Evolutionary conservation across 345 rosid genomes (phyloP), one percentile per base, ranked within the genome.

Genomic region (Cardamine resedifolia): DNA sequence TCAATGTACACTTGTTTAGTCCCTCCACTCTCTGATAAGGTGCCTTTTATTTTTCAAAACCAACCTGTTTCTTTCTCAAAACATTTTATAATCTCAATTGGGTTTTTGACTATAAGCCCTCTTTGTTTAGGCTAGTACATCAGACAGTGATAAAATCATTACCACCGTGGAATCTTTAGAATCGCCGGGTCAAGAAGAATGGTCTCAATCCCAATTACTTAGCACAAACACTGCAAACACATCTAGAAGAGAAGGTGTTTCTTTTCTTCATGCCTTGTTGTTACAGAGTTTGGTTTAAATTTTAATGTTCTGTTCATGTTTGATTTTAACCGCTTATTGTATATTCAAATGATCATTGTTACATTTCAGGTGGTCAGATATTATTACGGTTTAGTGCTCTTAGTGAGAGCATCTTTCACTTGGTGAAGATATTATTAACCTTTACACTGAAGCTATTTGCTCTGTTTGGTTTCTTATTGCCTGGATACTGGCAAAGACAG

Each of bases 1-100:
- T 85, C 81, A 68, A 38, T 74, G 11, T 45, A 77, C 81, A 77
- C 87, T 62, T 34, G 77, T 76, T 77, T 81, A 80, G 80, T 34
- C 47, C 50, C 77, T 39, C 84, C 85, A 21, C 81, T 83, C 73
- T 83, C 78, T 59, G 88, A 87, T 73, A 85, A 90, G 81, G 98
- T 88, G 75, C 78, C n/a, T n/a, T n/a, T n/a, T n/a, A n/a, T n/a
- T 77, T 61, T 43, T 26, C 39, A 73, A 44, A 77, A 24, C 23
- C 38, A 15, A 51, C 12, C 34, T 24, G 45, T 67, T 59, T 67
- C 12, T 64, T 57, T 47, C 31, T 56, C 41, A 34, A 33, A 39
- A 62, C 21, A 14, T 9, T 8, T 27, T 14, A 34, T 34, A 12
- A 18, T 30, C 3, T 36, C 10, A 2, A 50, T 12, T 31, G 28